Percentiles rank a stretch among this genome's conserved stretches.
phyloP scores from a whole-genome alignment of 2,329 filamentous ascomycete genomes.

The Aureobasidium pullulans region DNA sequence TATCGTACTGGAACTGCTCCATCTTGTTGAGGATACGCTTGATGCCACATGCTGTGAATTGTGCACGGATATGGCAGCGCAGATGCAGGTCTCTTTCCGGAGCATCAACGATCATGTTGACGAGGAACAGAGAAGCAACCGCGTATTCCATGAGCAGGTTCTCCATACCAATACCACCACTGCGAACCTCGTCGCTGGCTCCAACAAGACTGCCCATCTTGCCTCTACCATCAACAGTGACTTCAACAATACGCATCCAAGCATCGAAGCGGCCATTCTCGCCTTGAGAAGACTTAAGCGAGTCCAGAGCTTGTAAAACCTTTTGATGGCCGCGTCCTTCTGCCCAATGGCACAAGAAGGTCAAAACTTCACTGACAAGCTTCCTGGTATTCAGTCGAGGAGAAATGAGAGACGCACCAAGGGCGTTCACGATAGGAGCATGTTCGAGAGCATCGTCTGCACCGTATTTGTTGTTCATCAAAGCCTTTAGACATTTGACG shows the following conservation, averaged over 20 bases:
- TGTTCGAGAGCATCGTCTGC: constrained; percentile 90
- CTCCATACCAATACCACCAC: constrained; percentile 96
- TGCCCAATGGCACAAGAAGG: constrained; percentile 92
- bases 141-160: constrained; percentile 99
- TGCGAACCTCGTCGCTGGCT: constrained; percentile 91
- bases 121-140: constrained; percentile 83
- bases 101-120: constrained; percentile 95
- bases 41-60: constrained; percentile 93
- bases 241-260: constrained; percentile 98
- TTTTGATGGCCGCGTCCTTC: constrained; percentile 83
- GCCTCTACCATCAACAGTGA: constrained; percentile 90
- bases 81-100: constrained; percentile 83
- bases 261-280: constrained; percentile 95
- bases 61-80: constrained; percentile 86
- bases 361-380: constrained; percentile 90
- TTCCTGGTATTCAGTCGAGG: constrained; percentile 86
- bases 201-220: constrained; percentile 99
- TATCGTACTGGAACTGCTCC: constrained; percentile 96
- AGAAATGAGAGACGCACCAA: constrained; percentile 80
- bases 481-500: constrained; percentile 89
- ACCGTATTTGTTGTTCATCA: constrained; percentile 99
- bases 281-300: constrained; percentile 76
- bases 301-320: constrained; percentile 87
- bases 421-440: constrained; percentile 79
- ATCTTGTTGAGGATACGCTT: constrained; percentile 92